Base-by-base conservation (phyloP, 1,139 yeast genomes). In the Kurtzmaniella quercitrusa region DNA sequence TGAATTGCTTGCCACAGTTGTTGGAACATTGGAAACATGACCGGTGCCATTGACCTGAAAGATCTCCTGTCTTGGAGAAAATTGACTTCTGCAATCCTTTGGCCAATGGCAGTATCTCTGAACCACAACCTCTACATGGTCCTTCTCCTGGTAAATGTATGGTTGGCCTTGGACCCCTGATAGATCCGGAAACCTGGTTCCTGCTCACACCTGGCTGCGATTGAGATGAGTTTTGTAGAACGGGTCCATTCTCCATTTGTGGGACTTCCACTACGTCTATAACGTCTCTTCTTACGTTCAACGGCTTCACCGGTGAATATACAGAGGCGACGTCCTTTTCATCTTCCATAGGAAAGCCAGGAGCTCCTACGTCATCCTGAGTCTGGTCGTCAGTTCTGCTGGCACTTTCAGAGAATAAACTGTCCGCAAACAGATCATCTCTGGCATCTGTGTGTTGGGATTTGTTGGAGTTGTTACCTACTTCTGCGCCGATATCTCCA, bases 11-110 rank as follows among this genome's bases (percentile, higher is more conserved):
- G 5, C 64, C 63, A 65, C 96, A 89, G 1, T 53, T 53, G 45
- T 63, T 60, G 18, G 73, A 63, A 66, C 98, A 93, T 17, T 70
- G 66, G 68, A 93, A 91, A 60, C 98, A 93, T 14, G 73, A 66
- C 42, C 95, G 74, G 60, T 93, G 98, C 98, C 98, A 91, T 62
- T 90, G 94, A 0, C 98, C 98, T 1, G 91, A 77, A 37, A 93
- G 68, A 54, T 85, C 91, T 18, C 85, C 85, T 42, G 88, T 89
- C 51, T 79, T 82, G 11, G 96, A 88, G 60, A 81, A 85, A n/a
- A 93, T 65, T 0, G 77, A 59, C 49, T 63, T 67, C 36, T 62
- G 55, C 3, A 58, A 40, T 0, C 77, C 77, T 40, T 79, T 48
- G 75, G 77, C 67, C 70, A 79, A 38, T 50, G 50, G 46, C 12